phyloP scores from a whole-genome alignment of 331 rosid species.

The Pyrus hybrid region DNA sequence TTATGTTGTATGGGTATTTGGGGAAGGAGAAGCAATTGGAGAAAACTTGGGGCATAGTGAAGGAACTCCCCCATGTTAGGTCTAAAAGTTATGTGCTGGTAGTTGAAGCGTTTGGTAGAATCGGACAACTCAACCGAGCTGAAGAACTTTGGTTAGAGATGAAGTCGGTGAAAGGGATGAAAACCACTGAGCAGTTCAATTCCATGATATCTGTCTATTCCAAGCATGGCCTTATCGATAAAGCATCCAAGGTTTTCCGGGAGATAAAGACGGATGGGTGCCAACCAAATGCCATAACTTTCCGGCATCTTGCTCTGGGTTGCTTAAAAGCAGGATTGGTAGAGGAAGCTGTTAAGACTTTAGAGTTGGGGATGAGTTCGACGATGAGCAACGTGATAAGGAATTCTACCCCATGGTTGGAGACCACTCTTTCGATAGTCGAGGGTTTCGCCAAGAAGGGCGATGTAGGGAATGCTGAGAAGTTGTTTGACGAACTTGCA shows the following conservation, averaged over 20 bases:
- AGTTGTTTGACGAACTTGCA: constrained; percentile 61
- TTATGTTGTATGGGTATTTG: constrained; percentile 65
- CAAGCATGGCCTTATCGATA: constrained; percentile 58
- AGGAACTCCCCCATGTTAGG: constrained; percentile 57
- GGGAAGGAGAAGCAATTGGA: constrained; percentile 65
- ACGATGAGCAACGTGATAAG: constrained; percentile 39
- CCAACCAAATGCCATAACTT: constrained; percentile 83
- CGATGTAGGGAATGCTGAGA: constrained; percentile 64
- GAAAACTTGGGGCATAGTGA: constrained; percentile 55
- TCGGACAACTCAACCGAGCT: constrained; percentile 50
- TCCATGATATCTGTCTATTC: constrained; percentile 69
- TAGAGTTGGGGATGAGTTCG: constrained; percentile 46
- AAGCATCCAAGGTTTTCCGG: constrained; percentile 49
- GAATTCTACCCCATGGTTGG: constrained; percentile 89
- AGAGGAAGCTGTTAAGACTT: constrained; percentile 65
- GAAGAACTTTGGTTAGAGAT: constrained; percentile 86
- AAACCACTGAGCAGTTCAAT: constrained; percentile 66
- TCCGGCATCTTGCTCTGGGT: constrained; percentile 66
- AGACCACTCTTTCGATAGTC: constrained; percentile 66
- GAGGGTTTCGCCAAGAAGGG: constrained; percentile 68
- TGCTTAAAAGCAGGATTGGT: constrained; percentile 69
- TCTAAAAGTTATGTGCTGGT: constrained; percentile 71
- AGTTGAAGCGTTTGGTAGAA: constrained; percentile 82
- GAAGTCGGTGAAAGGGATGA: constrained; percentile 52
- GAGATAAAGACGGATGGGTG: constrained; percentile 50